Percentiles rank a stretch among this genome's conserved stretches.
These are phyloP conservation scores for Carallia pectinifolia DNA, from an alignment of 345 rosid species.

Conservation along the genomic window DNA sequence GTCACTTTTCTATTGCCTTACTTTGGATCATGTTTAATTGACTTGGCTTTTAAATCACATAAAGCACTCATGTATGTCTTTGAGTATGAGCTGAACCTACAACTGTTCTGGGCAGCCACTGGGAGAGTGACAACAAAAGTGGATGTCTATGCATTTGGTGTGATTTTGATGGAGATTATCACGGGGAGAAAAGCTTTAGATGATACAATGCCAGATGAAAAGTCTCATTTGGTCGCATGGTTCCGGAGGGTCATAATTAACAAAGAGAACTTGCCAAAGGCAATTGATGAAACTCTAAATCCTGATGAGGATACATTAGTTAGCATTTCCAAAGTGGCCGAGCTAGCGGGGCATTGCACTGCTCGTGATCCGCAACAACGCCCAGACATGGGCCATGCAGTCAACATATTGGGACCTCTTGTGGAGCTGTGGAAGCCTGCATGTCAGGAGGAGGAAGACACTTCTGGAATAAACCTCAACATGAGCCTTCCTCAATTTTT, in stretches of 20 bases:
- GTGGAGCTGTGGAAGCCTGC: conserved; percentile 86
- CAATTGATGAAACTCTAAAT: conserved; percentile 55
- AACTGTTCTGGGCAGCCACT: conserved; percentile 49
- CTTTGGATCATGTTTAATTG: neutral
- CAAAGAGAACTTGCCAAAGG: conserved; percentile 64
- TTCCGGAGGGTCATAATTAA: conserved; percentile 60
- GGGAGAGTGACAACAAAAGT: conserved; percentile 92
- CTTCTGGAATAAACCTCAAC: conserved; percentile 56
- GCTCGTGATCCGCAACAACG: conserved; percentile 74
- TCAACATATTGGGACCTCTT: conserved; percentile 64
- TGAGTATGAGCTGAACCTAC: neutral
- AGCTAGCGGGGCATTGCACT: conserved; percentile 92
- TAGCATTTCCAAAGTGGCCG: conserved; percentile 64
- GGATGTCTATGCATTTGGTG: conserved; percentile 87
- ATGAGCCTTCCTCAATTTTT: conserved; percentile 80
- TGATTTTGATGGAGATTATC: conserved; percentile 78
- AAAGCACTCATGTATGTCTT: neutral
- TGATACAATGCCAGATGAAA: conserved; percentile 61
- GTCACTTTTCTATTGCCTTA: no score
- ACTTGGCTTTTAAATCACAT: neutral
- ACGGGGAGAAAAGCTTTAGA: conserved; percentile 89
- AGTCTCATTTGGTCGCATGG: conserved; percentile 79
- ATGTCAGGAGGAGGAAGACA: conserved; percentile 59
- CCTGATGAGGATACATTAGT: conserved; percentile 60
- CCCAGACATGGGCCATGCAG: conserved; percentile 94